phyloP scores from a whole-genome alignment of 2,329 filamentous ascomycete genomes.

The Arthroderma uncinatum region DNA sequence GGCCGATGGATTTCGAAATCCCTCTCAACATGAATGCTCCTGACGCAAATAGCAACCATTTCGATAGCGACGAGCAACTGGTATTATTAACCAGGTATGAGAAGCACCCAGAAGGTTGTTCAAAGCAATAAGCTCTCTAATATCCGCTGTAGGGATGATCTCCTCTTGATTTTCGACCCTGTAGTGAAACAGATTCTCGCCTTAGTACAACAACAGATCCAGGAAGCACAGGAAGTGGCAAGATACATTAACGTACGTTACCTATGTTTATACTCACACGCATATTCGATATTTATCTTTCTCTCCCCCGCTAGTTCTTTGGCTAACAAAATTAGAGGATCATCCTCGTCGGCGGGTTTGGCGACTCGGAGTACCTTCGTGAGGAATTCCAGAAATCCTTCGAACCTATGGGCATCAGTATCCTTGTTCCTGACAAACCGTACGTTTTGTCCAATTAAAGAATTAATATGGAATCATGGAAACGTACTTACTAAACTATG shows the following conservation, averaged over 20 bases:
- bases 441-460: too few relatives aligned
- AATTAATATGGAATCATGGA: too few relatives aligned
- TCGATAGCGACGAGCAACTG: slow-evolving; percentile 8
- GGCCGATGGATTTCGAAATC: slow-evolving; percentile 12
- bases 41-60: slow-evolving; percentile 4
- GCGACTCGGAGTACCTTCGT: slow-evolving; percentile 12
- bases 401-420: slow-evolving; percentile 2
- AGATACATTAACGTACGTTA: neutral
- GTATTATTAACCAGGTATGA: slow-evolving; percentile 9
- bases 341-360: slow-evolving; percentile 14
- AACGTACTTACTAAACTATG: neutral
- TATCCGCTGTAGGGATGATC: slow-evolving; percentile 5
- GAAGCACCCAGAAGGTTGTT: too few relatives aligned
- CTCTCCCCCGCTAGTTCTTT: neutral
- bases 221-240: neutral
- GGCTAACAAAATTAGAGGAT: slow-evolving; percentile 2
- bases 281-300: too few relatives aligned
- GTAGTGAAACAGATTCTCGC: slow-evolving; percentile 10
- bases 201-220: slow-evolving; percentile 10
- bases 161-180: slow-evolving; percentile 8
- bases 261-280: too few relatives aligned
- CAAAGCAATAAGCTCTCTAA: neutral
- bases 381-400: neutral
- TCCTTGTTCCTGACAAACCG: neutral
- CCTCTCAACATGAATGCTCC: slow-evolving; percentile 13